phyloP scores from a whole-genome alignment of 371 early-diverging fungal species.

The Hamiltosporidium tvaerminnensis region DNA sequence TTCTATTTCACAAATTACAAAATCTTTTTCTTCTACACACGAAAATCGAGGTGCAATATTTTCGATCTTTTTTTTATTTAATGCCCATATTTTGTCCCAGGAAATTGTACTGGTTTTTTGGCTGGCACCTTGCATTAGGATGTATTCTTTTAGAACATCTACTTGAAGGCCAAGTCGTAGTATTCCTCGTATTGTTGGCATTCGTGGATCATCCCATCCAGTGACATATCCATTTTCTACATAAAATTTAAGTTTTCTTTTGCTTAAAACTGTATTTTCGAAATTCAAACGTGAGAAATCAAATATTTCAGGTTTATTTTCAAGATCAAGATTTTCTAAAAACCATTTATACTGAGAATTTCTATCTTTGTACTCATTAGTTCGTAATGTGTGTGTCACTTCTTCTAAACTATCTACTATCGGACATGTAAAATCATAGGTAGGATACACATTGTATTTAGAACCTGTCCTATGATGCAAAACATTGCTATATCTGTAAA shows the following conservation, averaged over 20 bases:
- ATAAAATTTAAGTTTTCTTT: conserved; percentile 92
- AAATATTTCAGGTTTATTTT: conserved; percentile 55
- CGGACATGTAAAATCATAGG: conserved; percentile 98
- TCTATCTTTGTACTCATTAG: conserved; percentile 96
- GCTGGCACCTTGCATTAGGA: conserved; percentile 93
- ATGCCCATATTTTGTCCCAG: conserved; percentile 99
- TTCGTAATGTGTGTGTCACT: conserved; percentile 85
- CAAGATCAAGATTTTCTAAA: conserved; percentile 66
- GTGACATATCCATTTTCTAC: conserved; percentile 69
- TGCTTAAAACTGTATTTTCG: conserved; percentile 90
- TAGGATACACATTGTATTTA: conserved; percentile 90
- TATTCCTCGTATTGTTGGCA: conserved; percentile 96
- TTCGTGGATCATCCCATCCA: conserved; percentile 98
- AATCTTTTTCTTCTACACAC: conserved; percentile 59
- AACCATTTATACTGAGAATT: conserved; percentile 96
- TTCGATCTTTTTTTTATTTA: conserved; percentile 92
- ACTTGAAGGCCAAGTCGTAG: conserved; percentile 90
- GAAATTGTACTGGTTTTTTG: conserved; percentile 74
- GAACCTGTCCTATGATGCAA: conserved; percentile 75
- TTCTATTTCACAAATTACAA: conserved; percentile 6
- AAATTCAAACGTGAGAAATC: conserved; percentile 71
- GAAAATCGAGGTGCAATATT: conserved; percentile 75
- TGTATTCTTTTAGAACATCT: conserved; percentile 84
- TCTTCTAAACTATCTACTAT: conserved; percentile 91
- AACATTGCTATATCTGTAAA: conserved; percentile 73